Evolutionary conservation across 352 stramenopile species (phyloP), one percentile per base, ranked within the genome.

Genomic region (Phytophthora boehmeriae): DNA sequence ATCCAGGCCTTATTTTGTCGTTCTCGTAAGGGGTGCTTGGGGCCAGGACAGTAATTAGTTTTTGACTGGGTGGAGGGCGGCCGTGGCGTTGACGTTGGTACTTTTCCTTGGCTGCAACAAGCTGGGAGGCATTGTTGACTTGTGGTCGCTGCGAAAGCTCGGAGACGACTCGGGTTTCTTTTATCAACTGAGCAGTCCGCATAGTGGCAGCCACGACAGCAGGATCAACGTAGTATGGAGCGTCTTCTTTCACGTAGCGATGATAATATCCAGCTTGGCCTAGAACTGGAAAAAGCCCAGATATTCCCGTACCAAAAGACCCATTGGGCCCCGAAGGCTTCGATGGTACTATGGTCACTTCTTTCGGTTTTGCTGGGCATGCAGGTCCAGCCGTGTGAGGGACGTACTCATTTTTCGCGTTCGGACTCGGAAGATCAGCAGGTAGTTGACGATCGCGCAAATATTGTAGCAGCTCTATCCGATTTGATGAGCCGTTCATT

Each of bases 1-100:
- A 47, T 13, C 63, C 48, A 13, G 50, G 63, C 48, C 76, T 83
- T 52, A 72, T 88, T 8, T 60, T 52, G 5, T 78, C 58, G 28
- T 80, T 75, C 38, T 85, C 70, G 13, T 68, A 13, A 20, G 34
- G 53, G 8, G 47, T 23, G 0, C 71, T 32, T 5, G 73, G 42
- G 5, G 48, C 49, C 14, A 85, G 58, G 14, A 63, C 67, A n/a
- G 81, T 61, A 8, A 77, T 16, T 28, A 82, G 76, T 8, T 69
- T 55, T 34, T 52, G 66, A 44, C 78, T 80, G 8, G 66, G 60
- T 17, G 75, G 73, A n/a, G 75, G 73, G 0, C 59, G 56, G 6
- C 75, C 78, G 28, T 83, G 75, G 4, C 73, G 67, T 49, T 66
- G 47, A 5, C 75, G 65, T 43, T 17, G 14, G 14, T 4, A 39